These are phyloP conservation scores for Termitomyces sp. DNA, from an alignment of 768 basidiomycete species.

Conservation along the genomic window DNA sequence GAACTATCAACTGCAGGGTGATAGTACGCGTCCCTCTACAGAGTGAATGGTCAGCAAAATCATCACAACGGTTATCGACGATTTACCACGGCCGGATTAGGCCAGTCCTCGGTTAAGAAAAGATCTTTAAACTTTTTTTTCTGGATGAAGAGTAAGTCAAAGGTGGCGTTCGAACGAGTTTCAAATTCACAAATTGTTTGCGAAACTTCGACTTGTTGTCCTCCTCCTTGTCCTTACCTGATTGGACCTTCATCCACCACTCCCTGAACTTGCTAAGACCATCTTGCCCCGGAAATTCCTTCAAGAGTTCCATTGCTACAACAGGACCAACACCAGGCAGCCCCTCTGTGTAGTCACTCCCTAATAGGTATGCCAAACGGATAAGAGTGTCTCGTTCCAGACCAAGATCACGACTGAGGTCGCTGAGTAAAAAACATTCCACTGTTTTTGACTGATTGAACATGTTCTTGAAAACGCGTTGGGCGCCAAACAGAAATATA, in stretches of 20 bases:
- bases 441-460: conserved; percentile 99
- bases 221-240: conserved; percentile 73
- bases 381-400: conserved; percentile 84
- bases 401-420: conserved; percentile 83
- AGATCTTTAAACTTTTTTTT: conserved; percentile 88
- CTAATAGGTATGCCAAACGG: conserved; percentile 87
- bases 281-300: conserved; percentile 85
- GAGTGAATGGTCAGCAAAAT: conserved; percentile 1
- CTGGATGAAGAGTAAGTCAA: conserved; percentile 32
- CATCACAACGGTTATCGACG: not conserved
- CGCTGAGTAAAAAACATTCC: conserved; percentile 85
- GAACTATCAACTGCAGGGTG: conserved; percentile 88
- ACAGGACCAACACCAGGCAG: conserved; percentile 92
- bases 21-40: conserved; percentile 87
- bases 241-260: conserved; percentile 95
- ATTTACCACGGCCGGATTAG: conserved; percentile 84
- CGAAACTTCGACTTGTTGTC: conserved; percentile 78
- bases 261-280: conserved; percentile 83
- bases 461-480: conserved; percentile 98
- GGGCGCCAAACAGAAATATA: conserved; percentile 95
- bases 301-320: conserved; percentile 91
- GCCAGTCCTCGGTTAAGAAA: conserved; percentile 82
- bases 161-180: not conserved
- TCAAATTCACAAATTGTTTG: conserved; percentile 68
- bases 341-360: conserved; percentile 96